Evolutionary conservation across 768 basidiomycete genomes (phyloP).

Genomic region (Hypsizygus marmoreus): DNA sequence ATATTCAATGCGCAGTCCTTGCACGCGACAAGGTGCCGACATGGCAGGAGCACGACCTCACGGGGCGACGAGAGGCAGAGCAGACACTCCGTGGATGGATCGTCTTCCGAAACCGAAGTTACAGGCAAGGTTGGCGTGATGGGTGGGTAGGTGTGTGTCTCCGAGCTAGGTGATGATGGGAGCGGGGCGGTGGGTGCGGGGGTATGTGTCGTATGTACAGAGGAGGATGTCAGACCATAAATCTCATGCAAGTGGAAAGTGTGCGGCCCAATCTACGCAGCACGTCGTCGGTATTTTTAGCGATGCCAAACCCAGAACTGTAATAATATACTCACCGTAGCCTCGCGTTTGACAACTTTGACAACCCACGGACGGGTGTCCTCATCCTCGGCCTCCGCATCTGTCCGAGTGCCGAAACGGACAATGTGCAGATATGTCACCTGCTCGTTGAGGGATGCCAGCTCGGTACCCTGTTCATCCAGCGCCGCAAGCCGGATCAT

Average conservation of each 20-base stretch:
- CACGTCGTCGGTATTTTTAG: constrained; percentile 4
- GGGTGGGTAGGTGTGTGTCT: constrained; percentile 37
- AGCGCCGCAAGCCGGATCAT: constrained; percentile 82
- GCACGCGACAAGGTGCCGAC: constrained; percentile 93
- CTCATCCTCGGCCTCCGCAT: constrained; percentile 42
- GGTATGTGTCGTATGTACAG: constrained; percentile 30
- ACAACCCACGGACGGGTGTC: constrained; percentile 86
- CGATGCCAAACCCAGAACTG: constrained; percentile 1
- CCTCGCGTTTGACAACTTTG: constrained; percentile 90
- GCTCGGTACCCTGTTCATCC: constrained; percentile 69
- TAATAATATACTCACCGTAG: constrained; percentile 55
- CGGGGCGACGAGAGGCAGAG: constrained; percentile 86
- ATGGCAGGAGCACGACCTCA: constrained; percentile 92
- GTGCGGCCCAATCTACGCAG: constrained; percentile 77
- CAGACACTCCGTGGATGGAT: constrained; percentile 86
- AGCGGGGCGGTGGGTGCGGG: constrained; percentile 35
- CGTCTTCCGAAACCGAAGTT: constrained; percentile 50
- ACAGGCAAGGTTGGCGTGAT: constrained; percentile 15
- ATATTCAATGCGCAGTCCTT: constrained; percentile 95
- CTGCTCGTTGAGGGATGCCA: constrained; percentile 80
- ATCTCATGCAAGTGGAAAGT: constrained; percentile 97
- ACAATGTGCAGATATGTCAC: constrained; percentile 87
- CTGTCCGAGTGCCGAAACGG: constrained; percentile 56
- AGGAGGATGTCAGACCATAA: constrained; percentile 77
- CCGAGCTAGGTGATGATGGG: constrained; percentile 27